A percentile compares a stretch with the other conserved stretches of the same genome.
These are phyloP conservation scores for Penicillium rolfsii DNA, from an alignment of 2,329 filamentous ascomycete genomes.

Conservation along the genomic window DNA sequence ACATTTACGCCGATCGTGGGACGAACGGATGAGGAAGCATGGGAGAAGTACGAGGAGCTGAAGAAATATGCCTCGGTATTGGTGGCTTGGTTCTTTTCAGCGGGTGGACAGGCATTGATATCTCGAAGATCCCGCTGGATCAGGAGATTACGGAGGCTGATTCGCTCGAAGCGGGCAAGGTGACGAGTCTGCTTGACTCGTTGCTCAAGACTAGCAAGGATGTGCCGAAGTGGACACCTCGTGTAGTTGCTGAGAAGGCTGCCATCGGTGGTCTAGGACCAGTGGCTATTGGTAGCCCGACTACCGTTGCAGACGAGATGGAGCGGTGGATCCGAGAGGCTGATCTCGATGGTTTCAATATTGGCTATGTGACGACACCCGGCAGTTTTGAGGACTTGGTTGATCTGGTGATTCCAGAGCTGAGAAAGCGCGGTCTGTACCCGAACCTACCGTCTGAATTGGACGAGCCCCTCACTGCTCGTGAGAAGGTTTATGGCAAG, in stretches of 20 bases:
- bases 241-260: constrained; percentile 51
- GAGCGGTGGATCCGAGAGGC: constrained; percentile 52
- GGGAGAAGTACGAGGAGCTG: constrained; percentile 55
- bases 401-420: constrained; percentile 54
- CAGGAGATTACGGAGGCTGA: constrained; percentile 60
- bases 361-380: constrained; percentile 55
- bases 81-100: constrained; percentile 61
- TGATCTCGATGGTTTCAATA: constrained; percentile 49
- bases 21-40: constrained; percentile 55
- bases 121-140: constrained; percentile 61
- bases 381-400: constrained; percentile 58
- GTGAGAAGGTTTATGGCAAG: constrained; percentile 65
- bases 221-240: constrained; percentile 52
- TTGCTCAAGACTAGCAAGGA: constrained; percentile 56
- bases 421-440: constrained; percentile 48
- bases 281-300: constrained; percentile 52
- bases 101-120: constrained; percentile 64
- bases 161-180: constrained; percentile 57
- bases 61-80: constrained; percentile 58
- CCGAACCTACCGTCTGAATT: constrained; percentile 38
- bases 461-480: constrained; percentile 48
- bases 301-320: constrained; percentile 53
- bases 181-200: constrained; percentile 54
- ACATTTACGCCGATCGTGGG: constrained; percentile 57
- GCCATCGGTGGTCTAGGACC: constrained; percentile 56